Base-by-base conservation (phyloP, 306 rosid species). In the Erythrophleum fordii region DNA sequence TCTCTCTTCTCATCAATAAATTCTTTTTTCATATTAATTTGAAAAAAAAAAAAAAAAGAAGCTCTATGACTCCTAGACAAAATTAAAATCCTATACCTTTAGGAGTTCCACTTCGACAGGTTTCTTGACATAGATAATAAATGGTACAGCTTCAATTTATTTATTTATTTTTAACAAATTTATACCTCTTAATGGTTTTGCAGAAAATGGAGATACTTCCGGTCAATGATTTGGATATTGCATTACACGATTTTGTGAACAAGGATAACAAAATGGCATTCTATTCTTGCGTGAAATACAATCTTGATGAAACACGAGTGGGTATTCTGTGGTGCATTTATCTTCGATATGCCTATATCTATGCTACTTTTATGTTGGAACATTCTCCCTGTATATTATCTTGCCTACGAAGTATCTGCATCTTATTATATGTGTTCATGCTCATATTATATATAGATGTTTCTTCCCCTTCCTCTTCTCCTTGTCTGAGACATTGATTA, bases 131-230 rank as follows among this genome's bases (percentile, higher is more conserved):
- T 31, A 29, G 22, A 16, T 61, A 59, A 59, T 59, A 77, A 48
- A 62, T 60, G 29, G 42, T 51, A 4, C 11, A 29, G 17, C 66
- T 59, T 66, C 72, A 65, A 18, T 77, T 44, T 75, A 20, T 29
- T 66, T 68, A 17, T 34, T 65, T 65, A 34, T 56, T 78, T 74
- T 80, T 22, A 28, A 51, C 52, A 39, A 62, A 60, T 77, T 76
- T 85, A n/a, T n/a, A 37, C 51, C 62, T n/a, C 60, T 17, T 72
- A 12, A 29, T 81, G 77, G 39, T 80, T 82, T 61, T 83, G 82
- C 94, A 95, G 99, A 95, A 95, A 93, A 95, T 93, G 97, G 99
- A 95, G 92, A 91, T 95, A 84, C 93, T 95, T 82, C 98, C 99
- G 3, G 97, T 95, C 87, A 91, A 93, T 81, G 97, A 95, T 85